Conservation (phyloP, 768 basidiomycete genomes). For the Termitomyces sp. region DNA sequence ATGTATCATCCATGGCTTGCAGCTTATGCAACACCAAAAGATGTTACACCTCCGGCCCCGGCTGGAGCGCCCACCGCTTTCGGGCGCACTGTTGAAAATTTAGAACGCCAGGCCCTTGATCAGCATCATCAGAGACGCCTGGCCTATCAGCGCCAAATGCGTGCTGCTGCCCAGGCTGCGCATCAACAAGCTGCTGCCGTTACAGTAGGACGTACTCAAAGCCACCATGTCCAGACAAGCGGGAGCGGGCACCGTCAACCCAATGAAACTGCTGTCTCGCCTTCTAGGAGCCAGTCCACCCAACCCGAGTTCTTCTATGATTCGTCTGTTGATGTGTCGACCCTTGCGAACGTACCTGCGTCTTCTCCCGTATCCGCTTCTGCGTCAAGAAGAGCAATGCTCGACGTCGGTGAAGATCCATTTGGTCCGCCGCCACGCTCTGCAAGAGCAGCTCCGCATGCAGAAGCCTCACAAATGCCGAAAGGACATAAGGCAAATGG, state of each 20-base stretch:
- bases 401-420: conserved; percentile 61
- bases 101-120: conserved; percentile 77
- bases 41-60: conserved; percentile 9
- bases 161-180: conserved; percentile 34
- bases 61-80: conserved; percentile 42
- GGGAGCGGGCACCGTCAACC: conserved; percentile 16
- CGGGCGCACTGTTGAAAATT: conserved; percentile 64
- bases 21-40: conserved; percentile 42
- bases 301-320: conserved; percentile 75
- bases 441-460: conserved; percentile 6
- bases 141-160: conserved; percentile 79
- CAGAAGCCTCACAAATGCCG: conserved; percentile 12
- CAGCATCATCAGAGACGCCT: conserved; percentile 80
- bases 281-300: conserved; percentile 44
- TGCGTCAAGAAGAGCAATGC: conserved; percentile 18
- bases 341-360: conserved; percentile 19
- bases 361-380: conserved; percentile 21
- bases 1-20: conserved; percentile 89
- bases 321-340: conserved; percentile 56
- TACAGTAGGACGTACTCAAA: conserved; percentile 39
- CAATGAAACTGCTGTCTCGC: conserved; percentile 15
- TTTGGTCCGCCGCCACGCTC: conserved; percentile 48
- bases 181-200: conserved; percentile 16
- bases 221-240: conserved; percentile 46
- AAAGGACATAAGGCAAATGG: conserved; percentile 45